A percentile compares a stretch with the other conserved stretches of the same genome.
Conservation (phyloP, 306 rosid genomes). For the Dalbergia oliveri region DNA sequence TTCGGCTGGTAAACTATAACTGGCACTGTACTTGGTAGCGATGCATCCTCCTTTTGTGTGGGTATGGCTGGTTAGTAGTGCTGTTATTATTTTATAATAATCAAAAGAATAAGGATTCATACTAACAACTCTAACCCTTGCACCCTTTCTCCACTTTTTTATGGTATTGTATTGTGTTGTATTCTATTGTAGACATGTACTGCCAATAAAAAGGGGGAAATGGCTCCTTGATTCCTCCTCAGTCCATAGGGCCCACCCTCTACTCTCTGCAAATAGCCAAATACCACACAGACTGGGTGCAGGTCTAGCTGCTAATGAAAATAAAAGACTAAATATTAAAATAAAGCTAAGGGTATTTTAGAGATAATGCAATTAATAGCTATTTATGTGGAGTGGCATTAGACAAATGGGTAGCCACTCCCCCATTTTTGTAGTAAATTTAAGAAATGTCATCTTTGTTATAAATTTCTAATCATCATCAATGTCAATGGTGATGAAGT, state of each 20-base stretch:
- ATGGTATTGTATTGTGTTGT: constrained; percentile 24
- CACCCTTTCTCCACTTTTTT: no score
- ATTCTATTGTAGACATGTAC: constrained; percentile 43
- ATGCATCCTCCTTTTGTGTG: background rate
- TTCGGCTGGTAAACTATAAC: background rate
- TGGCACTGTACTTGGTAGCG: background rate
- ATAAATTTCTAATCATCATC: background rate
- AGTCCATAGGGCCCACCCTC: constrained; percentile 63
- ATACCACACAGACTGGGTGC: no score
- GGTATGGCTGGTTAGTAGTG: background rate
- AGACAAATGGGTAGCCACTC: no score
- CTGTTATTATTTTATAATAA: no score
- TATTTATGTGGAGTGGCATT: no score
- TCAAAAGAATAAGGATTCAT: no score
- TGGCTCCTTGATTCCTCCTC: constrained; percentile 49
- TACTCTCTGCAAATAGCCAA: constrained; percentile 71
- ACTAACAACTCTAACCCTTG: no score
- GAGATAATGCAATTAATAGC: no score
- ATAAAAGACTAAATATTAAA: no score
- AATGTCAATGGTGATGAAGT: no score
- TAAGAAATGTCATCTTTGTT: background rate
- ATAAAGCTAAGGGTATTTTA: no score
- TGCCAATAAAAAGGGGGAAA: constrained; percentile 52
- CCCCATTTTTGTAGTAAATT: background rate
- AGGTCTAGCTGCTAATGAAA: no score